Base-by-base conservation (phyloP, 805 yeast species). In the Cyberlindnera meyerae region DNA sequence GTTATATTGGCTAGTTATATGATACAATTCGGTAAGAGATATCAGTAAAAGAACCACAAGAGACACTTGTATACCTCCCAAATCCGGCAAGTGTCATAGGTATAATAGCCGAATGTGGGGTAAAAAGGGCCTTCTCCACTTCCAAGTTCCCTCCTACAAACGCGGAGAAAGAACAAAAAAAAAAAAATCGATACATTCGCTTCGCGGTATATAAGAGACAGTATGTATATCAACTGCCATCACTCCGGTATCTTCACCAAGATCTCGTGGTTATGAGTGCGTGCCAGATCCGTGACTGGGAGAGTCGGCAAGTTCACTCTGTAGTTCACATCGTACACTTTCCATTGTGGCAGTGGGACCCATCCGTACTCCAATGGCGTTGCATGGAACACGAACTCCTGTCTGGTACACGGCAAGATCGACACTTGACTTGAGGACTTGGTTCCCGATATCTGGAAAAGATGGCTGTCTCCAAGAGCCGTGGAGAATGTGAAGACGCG, bases 271-370 rank as follows among this genome's bases (percentile, higher is more conserved):
- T 55, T 55, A 13, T 56, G 55, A 4, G 52, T 25, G 27, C 47
- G 47, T 0, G 62, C 49, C 1, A 29, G 18, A 4, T 58, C 63
- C 8, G 62, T 48, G 0, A 70, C 76, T 0, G 73, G 61, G 13
- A 70, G 51, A 0, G 70, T 64, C 15, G 79, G 78, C 41, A 86
- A 62, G 16, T 70, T 70, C 27, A 83, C 79, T 47, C 80, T 76
- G 61, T 73, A 83, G 45, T 75, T 74, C 33, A 82, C 63, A 50
- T 85, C 95, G 51, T 66, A 81, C 4, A 82, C 83, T 40, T 71
- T 70, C 45, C 84, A 60, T 27, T 61, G 70, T 0, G 95, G 95
- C 26, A 85, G 54, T 37, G 61, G 64, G 24, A 67, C 39, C 53
- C 48, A 36, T 3, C 54, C 57, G 31, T 35, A 27, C 3, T 30